Evolutionary conservation across 495 filamentous ascomycete genomes (phyloP).

Genomic region (Cercophora sp.): DNA sequence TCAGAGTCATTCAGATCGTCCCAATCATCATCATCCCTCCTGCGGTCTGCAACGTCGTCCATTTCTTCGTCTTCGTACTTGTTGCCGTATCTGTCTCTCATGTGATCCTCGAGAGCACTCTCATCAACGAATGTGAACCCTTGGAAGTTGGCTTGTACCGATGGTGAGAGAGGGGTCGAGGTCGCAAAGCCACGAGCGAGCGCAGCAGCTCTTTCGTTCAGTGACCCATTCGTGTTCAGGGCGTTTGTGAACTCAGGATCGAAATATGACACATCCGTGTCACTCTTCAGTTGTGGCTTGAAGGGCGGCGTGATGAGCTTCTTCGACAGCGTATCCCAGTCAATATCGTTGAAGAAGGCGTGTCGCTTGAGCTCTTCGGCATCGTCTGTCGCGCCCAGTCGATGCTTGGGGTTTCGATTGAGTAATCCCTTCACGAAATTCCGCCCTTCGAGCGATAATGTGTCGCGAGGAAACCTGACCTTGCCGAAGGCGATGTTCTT

Average conservation of each 20-base stretch:
- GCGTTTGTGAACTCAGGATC: slow-evolving; percentile 98
- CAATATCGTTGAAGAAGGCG: slow-evolving; percentile 88
- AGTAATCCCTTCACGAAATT: slow-evolving; percentile 98
- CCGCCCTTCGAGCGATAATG: slow-evolving; percentile 84
- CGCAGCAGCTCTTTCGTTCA: slow-evolving; percentile 85
- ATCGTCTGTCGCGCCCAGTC: slow-evolving; percentile 84
- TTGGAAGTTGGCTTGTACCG: slow-evolving; percentile 96
- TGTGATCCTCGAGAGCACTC: slow-evolving; percentile 89
- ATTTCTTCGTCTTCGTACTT: slow-evolving; percentile 66
- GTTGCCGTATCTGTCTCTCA: slow-evolving; percentile 55
- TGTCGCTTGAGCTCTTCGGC: slow-evolving; percentile 93
- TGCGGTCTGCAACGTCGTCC: slow-evolving; percentile 43
- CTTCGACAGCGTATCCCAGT: slow-evolving; percentile 80
- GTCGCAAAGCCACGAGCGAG: slow-evolving; percentile 71
- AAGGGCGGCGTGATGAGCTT: slow-evolving; percentile 96
- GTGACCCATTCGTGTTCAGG: slow-evolving; percentile 71
- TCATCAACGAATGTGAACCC: slow-evolving; percentile 99
- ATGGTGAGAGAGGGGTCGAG: slow-evolving; percentile 85
- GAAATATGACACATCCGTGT: slow-evolving; percentile 95
- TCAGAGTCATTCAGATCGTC: slow-evolving; percentile 43
- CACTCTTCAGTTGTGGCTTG: slow-evolving; percentile 92
- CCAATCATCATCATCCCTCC: slow-evolving; percentile 48
- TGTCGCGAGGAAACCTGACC: slow-evolving; percentile 92
- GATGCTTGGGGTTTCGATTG: slow-evolving; percentile 94
- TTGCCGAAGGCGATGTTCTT: slow-evolving; percentile 99